Evolutionary conservation across 1,139 yeast genomes (phyloP).

Genomic region (Wickerhamomyces sp.): DNA sequence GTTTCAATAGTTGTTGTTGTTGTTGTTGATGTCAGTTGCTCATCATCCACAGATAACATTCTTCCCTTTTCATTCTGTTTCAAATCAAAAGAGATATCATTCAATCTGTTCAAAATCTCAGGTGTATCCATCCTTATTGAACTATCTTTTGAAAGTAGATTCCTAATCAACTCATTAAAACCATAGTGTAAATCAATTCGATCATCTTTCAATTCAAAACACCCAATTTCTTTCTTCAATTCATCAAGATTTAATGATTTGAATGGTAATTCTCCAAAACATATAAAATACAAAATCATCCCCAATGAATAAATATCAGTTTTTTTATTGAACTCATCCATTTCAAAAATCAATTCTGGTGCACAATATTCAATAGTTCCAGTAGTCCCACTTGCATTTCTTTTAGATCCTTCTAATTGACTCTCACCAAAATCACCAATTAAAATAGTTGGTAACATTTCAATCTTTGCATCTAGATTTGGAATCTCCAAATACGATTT

Average conservation of each 20-base stretch:
- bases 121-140: constrained; percentile 39
- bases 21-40: background rate
- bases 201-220: constrained; percentile 22
- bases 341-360: constrained; percentile 56
- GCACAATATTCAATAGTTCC: constrained; percentile 88
- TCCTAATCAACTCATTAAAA: constrained; percentile 34
- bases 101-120: constrained; percentile 32
- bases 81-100: constrained; percentile 9
- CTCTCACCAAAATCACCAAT: constrained; percentile 93
- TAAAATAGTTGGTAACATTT: constrained; percentile 55
- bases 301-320: constrained; percentile 84
- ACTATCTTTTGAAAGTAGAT: constrained; percentile 33
- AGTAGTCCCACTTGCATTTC: constrained; percentile 68
- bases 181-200: constrained; percentile 35
- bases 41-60: constrained; percentile 5
- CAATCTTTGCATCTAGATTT: constrained; percentile 10
- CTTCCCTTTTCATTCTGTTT: background rate
- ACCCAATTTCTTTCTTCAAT: constrained; percentile 37
- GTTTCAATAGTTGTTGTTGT: background rate
- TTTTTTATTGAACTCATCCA: constrained; percentile 49
- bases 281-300: constrained; percentile 67
- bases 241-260: constrained; percentile 32
- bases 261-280: constrained; percentile 69
- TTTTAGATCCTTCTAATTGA: constrained; percentile 55
- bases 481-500: constrained; percentile 24